Evolutionary conservation across 345 rosid species (phyloP).

Genomic region (Citrus maxima): DNA sequence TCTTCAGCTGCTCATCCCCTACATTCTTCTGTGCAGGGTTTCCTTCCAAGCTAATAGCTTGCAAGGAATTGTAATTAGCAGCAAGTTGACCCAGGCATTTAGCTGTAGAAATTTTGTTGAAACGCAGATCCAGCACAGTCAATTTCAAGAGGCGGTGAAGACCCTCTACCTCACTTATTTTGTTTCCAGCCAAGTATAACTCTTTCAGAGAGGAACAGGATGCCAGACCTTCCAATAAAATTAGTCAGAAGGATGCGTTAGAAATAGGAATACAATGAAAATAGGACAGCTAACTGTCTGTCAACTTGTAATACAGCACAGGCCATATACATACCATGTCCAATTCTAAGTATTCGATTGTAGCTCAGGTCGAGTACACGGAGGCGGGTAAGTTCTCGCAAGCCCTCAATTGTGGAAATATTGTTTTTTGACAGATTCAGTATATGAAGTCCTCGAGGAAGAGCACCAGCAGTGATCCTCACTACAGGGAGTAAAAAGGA

Average conservation of each 20-base stretch:
- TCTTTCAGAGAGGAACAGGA: slow-evolving; percentile 93
- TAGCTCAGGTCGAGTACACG: slow-evolving; percentile 92
- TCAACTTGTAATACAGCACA: background rate
- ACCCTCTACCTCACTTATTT: slow-evolving; percentile 91
- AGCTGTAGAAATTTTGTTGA: slow-evolving; percentile 83
- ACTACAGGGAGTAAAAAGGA: slow-evolving; percentile 32
- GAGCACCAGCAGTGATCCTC: slow-evolving; percentile 81
- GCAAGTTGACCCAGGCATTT: slow-evolving; percentile 93
- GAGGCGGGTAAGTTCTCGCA: slow-evolving; percentile 88
- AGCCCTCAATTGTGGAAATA: slow-evolving; percentile 81
- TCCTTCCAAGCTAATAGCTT: slow-evolving; percentile 95
- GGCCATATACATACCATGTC: slow-evolving; percentile 65
- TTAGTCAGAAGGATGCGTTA: background rate
- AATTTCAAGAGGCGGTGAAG: slow-evolving; percentile 91
- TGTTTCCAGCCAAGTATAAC: slow-evolving; percentile 91
- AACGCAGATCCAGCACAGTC: slow-evolving; percentile 76
- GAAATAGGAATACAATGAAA: background rate
- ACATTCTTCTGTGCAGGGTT: slow-evolving; percentile 96
- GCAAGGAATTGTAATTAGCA: slow-evolving; percentile 92
- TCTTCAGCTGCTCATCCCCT: slow-evolving; percentile 91
- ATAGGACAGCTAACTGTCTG: background rate
- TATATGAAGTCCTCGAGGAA: slow-evolving; percentile 86
- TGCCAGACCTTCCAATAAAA: slow-evolving; percentile 60
- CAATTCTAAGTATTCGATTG: slow-evolving; percentile 77
- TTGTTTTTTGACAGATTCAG: slow-evolving; percentile 81